Percentiles rank a stretch among this genome's conserved stretches.
Evolutionary conservation across 2,329 filamentous ascomycete species (phyloP).

Genomic region (Tolypocladium sp.): DNA sequence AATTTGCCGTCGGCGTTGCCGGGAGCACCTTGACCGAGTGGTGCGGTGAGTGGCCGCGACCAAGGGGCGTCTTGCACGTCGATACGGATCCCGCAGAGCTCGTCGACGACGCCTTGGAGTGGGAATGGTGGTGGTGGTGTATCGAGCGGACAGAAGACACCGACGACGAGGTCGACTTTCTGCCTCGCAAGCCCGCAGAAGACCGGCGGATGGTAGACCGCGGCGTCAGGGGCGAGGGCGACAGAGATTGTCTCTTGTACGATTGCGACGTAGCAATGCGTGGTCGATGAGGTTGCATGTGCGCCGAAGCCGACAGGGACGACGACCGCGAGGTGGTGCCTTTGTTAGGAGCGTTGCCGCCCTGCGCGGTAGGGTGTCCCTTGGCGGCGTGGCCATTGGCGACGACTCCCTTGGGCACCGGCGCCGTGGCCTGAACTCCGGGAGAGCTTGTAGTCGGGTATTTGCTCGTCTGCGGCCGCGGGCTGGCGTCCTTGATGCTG

Average conservation of each 20-base stretch:
- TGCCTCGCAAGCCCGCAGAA: constrained; percentile 73
- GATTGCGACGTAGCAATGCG: constrained; percentile 23
- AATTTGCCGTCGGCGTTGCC: constrained; percentile 65
- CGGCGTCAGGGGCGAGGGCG: constrained; percentile 80
- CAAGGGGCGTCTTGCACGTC: constrained; percentile 57
- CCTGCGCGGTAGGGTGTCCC: constrained; percentile 9
- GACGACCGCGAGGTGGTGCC: constrained; percentile 12
- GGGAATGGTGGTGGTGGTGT: constrained; percentile 75
- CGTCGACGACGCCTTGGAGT: constrained; percentile 90
- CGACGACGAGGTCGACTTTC: constrained; percentile 93
- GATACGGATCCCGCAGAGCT: constrained; percentile 72
- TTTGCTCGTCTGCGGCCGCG: constrained; percentile 52
- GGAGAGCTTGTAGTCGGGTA: constrained; percentile 32
- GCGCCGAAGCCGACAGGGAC: constrained; percentile 16
- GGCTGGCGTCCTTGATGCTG: constrained; percentile 41
- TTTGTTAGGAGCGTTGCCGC: constrained; percentile 8
- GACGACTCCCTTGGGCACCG: constrained; percentile 40
- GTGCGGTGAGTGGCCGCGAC: constrained; percentile 66
- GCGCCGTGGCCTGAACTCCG: constrained; percentile 27
- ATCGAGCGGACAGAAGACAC: constrained; percentile 89
- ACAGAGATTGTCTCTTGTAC: constrained; percentile 72
- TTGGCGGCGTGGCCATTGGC: constrained; percentile 39
- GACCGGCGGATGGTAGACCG: constrained; percentile 77
- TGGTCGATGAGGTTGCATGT: constrained; percentile 14
- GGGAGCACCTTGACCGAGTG: constrained; percentile 92